phyloP scores from a whole-genome alignment of 495 filamentous ascomycete species.

The Gamarada debralockiae region DNA sequence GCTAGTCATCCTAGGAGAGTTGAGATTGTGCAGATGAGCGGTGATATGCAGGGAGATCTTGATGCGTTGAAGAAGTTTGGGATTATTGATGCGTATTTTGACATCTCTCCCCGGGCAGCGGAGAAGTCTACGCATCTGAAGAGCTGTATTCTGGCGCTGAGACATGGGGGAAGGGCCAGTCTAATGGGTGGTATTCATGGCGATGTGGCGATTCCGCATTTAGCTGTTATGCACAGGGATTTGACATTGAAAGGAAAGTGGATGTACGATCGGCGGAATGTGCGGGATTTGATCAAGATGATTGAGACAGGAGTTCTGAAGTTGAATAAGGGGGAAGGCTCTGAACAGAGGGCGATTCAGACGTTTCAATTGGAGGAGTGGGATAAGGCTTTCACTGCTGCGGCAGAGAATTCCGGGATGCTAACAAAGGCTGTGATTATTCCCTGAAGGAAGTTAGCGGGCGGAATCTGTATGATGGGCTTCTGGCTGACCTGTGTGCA shows the following conservation, averaged over 20 bases:
- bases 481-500: too few species aligned
- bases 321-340: constrained; percentile 14
- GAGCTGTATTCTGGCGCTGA: constrained; percentile 37
- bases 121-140: constrained; percentile 34
- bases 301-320: constrained; percentile 38
- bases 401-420: not conserved
- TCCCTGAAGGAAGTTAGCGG: too few species aligned
- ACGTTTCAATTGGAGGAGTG: not conserved
- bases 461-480: too few species aligned
- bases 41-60: constrained; percentile 36
- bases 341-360: not conserved
- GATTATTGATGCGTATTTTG: constrained; percentile 40
- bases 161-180: constrained; percentile 35
- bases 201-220: constrained; percentile 17
- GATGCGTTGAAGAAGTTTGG: constrained; percentile 26
- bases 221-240: constrained; percentile 32
- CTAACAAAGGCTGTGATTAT: not conserved
- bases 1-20: not conserved
- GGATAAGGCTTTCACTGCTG: not conserved
- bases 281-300: constrained; percentile 35
- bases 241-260: constrained; percentile 44
- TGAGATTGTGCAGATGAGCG: constrained; percentile 26
- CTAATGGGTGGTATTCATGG: constrained; percentile 35
- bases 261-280: constrained; percentile 45
- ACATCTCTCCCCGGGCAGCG: constrained; percentile 41